phyloP scores from a whole-genome alignment of 495 filamentous ascomycete genomes.

The Trichoderma orchidacearum region DNA sequence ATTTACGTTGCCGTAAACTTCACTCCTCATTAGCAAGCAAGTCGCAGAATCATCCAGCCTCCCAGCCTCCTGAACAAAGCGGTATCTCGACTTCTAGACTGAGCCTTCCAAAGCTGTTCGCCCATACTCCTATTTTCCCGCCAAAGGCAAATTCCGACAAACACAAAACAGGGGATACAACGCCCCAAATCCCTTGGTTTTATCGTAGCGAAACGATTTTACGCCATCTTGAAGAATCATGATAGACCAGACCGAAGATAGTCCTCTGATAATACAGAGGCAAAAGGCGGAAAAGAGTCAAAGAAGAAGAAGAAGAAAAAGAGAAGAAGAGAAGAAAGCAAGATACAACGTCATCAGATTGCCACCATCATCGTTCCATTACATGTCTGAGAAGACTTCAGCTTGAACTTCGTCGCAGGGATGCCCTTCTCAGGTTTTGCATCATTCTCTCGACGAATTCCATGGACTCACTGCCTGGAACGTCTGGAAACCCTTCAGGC shows the following conservation, averaged over 20 bases:
- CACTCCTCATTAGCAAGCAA: not conserved
- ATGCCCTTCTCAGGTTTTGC: slow-evolving; percentile 19
- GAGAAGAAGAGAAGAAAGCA: not conserved
- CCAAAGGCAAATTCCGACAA: not conserved
- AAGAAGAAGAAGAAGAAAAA: not conserved
- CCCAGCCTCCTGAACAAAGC: not conserved
- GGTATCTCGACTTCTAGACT: not conserved
- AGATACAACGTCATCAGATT: no score
- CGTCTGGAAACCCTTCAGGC: slow-evolving; percentile 1
- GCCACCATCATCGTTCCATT: no score
- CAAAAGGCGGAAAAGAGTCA: not conserved
- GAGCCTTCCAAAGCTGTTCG: not conserved
- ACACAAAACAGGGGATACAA: not conserved
- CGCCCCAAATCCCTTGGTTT: not conserved
- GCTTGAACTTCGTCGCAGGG: not conserved
- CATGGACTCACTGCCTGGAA: slow-evolving; percentile 17
- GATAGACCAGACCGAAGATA: not conserved
- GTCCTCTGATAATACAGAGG: no score
- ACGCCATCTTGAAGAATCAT: not conserved
- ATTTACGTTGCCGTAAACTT: not conserved
- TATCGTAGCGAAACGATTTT: not conserved
- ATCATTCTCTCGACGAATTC: slow-evolving; percentile 38
- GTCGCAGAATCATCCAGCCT: not conserved
- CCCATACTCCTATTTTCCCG: not conserved
- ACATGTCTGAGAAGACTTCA: no score